A percentile compares a stretch with the other conserved stretches of the same genome.
phyloP scores from a whole-genome alignment of 331 rosid species.

The Spiraea crenata region DNA sequence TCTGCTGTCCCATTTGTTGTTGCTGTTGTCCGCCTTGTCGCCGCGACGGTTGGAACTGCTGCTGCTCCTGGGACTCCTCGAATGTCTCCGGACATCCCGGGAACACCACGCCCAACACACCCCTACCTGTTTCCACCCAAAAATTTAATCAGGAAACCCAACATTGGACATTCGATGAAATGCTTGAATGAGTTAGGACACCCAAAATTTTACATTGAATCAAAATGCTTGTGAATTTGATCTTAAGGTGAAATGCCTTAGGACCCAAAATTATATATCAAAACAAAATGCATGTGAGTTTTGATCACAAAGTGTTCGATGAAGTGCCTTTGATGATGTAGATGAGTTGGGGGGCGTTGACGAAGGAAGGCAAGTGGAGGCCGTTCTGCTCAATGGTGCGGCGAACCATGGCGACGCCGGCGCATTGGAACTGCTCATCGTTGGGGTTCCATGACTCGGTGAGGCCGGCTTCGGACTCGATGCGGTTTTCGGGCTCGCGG shows the following conservation, averaged over 20 bases:
- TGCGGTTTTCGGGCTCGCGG: constrained; percentile 43
- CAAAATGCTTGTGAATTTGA: too few relatives aligned
- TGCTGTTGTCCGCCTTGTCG: neutral
- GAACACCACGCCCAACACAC: constrained; percentile 31
- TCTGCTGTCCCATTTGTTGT: neutral
- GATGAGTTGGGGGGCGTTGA: constrained; percentile 40
- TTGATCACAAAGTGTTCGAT: neutral
- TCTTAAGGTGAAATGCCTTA: too few relatives aligned
- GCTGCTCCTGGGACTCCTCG: constrained; percentile 34
- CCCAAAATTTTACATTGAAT: too few relatives aligned
- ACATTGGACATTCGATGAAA: too few relatives aligned
- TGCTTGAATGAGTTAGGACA: too few relatives aligned
- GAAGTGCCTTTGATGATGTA: constrained; percentile 34
- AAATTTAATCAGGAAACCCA: too few relatives aligned
- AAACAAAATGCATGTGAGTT: too few relatives aligned
- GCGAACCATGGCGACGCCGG: constrained; percentile 39
- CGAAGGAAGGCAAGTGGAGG: constrained; percentile 67
- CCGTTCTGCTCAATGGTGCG: constrained; percentile 45
- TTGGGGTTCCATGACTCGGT: constrained; percentile 56
- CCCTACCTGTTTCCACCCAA: constrained; percentile 26
- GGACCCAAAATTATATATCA: too few relatives aligned
- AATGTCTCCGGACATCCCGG: constrained; percentile 54
- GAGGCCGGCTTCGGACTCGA: constrained; percentile 51
- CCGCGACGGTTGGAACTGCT: neutral
- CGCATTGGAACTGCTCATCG: constrained; percentile 43